Percentiles rank a stretch among this genome's conserved stretches.
These are phyloP conservation scores for Barbatosphaeria neglecta DNA, from an alignment of 495 filamentous ascomycete genomes.

Conservation along the genomic window DNA sequence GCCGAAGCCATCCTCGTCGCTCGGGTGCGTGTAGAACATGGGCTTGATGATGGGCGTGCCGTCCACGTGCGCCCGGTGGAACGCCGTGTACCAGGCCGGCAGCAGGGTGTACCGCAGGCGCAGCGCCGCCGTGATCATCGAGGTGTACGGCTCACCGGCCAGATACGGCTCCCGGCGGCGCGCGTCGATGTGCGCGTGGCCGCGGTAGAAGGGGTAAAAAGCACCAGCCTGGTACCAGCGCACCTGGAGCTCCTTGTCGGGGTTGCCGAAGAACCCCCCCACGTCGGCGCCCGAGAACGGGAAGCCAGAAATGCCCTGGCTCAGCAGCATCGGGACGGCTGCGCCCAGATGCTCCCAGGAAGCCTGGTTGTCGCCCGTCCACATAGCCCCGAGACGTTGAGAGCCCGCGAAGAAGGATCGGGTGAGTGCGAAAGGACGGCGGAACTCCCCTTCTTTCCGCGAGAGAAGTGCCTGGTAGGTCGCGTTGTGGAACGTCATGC, in stretches of 20 bases:
- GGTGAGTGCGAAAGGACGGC: constrained; percentile 82
- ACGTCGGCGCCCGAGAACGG: constrained; percentile 94
- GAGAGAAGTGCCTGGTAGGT: constrained; percentile 73
- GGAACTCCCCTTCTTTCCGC: constrained; percentile 65
- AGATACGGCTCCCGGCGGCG: constrained; percentile 91
- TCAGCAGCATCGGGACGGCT: constrained; percentile 83
- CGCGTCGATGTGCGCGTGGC: constrained; percentile 94
- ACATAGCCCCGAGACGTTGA: constrained; percentile 87
- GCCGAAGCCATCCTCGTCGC: constrained; percentile 73
- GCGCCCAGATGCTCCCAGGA: constrained; percentile 81
- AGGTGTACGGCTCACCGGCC: constrained; percentile 67
- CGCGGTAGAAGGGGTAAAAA: constrained; percentile 98
- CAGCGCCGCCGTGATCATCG: constrained; percentile 78
- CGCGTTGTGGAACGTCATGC: constrained; percentile 86
- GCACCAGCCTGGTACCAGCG: constrained; percentile 96
- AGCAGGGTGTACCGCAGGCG: constrained; percentile 81
- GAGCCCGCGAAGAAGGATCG: constrained; percentile 83
- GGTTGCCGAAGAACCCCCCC: constrained; percentile 96
- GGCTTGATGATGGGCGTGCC: constrained; percentile 83
- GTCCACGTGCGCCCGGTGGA: constrained; percentile 72
- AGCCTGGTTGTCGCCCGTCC: constrained; percentile 96
- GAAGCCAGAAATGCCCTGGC: constrained; percentile 83
- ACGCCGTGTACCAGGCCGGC: constrained; percentile 93
- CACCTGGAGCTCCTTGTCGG: constrained; percentile 75
- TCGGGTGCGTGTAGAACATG: constrained; percentile 81